Base-by-base conservation (phyloP, 2,329 filamentous ascomycete species). In the Fusarium goolgardi region DNA sequence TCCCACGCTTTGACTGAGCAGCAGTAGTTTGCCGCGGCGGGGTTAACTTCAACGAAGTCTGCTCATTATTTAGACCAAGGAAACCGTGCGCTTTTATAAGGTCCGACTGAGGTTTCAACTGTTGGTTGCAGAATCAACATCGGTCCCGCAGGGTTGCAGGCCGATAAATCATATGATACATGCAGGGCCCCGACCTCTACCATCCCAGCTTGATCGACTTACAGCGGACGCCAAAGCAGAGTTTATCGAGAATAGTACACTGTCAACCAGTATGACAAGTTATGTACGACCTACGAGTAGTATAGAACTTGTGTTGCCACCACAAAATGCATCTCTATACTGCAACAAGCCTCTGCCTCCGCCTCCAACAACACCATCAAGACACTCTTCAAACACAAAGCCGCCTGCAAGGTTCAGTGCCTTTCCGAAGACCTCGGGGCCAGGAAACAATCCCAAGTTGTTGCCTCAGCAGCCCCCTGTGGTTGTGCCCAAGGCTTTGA, bases 251-350 rank as follows among this genome's bases (percentile, higher is more conserved):
- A 21, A 57, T 35, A 60, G 27, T 56, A n/a, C 37, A 23, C 44
- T 53, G 15, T 15, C 34, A 34, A 15, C 25, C 49, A 55, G 46
- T 9, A 74, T 73, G 72, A 21, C 52, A 46, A 61, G 46, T 59
- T 60, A 59, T 44, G 25, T 62, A 37, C 63, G 61, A 29, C 59
- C 69, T 18, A 37, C 63, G n/a, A 62, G 61, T 41, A 59, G 65
- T 27, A 52, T 69, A 55, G 69, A 71, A 58, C 31, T 63, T 21
- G 57, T 70, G 31, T 57, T 63, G 15, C 72, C 71, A 20, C 72
- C 72, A 16, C 60, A 70, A 52, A 73, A 73, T 46, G 65, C 67
- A 59, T 65, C 62, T 23, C 61, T 67, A 27, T 74, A 74, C 47
- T 55, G 55, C 34, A 63, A 56, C 21, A 71, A 57, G 51, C 71